phyloP scores from a whole-genome alignment of 108 stramenopile genomes.

The Epipyxis sp. region DNA sequence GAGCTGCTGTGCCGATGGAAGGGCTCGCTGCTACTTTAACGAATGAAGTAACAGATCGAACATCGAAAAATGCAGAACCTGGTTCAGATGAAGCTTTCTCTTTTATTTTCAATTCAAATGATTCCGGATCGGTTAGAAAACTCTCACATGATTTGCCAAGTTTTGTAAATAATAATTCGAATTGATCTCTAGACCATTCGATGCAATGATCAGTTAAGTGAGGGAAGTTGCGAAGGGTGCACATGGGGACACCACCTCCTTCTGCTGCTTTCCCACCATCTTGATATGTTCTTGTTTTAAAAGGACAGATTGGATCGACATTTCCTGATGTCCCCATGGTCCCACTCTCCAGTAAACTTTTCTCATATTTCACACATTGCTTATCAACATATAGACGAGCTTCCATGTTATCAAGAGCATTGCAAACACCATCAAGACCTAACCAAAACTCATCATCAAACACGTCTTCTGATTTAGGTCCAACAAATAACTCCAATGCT shows the following conservation, averaged over 20 bases:
- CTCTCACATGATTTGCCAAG: constrained; percentile 46
- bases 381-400: constrained; percentile 68
- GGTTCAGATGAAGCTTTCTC: constrained; percentile 26
- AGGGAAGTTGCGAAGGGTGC: constrained; percentile 77
- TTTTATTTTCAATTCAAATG: constrained; percentile 21
- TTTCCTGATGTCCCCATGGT: constrained; percentile 75
- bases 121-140: constrained; percentile 46
- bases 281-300: constrained; percentile 69
- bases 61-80: constrained; percentile 24
- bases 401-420: constrained; percentile 83
- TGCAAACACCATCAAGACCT: constrained; percentile 68
- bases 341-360: constrained; percentile 74
- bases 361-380: constrained; percentile 74
- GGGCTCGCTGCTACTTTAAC: not conserved
- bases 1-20: constrained; percentile 10
- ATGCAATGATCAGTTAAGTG: constrained; percentile 78
- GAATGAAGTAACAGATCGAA: constrained; percentile 15
- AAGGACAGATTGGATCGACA: constrained; percentile 68
- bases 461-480: constrained; percentile 66
- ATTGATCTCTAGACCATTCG: constrained; percentile 71
- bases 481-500: constrained; percentile 68
- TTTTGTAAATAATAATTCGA: constrained; percentile 55
- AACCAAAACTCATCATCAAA: constrained; percentile 79
- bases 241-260: constrained; percentile 78
- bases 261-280: constrained; percentile 75